phyloP scores from a whole-genome alignment of 176 grass and related monocot genomes.

The Triticum timopheevii region DNA sequence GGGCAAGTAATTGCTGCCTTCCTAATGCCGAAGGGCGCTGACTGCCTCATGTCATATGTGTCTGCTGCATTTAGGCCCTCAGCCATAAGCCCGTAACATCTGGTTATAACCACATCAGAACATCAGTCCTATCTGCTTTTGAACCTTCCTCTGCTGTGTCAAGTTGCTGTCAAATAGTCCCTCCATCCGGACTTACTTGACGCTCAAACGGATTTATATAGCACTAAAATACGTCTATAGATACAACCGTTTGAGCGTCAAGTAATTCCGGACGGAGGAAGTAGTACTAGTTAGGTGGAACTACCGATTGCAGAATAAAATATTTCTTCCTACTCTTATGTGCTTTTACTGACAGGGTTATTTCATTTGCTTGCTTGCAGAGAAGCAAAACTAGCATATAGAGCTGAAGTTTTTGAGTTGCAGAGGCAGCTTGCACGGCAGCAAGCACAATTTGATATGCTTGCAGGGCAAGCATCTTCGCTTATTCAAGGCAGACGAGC shows the following conservation, averaged over 20 bases:
- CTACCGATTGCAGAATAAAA: background rate
- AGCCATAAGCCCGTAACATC: background rate
- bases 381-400: conserved; percentile 90
- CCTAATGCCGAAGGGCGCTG: background rate
- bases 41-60: background rate
- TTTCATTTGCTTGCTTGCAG: conserved; percentile 34
- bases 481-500: conserved; percentile 90
- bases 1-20: background rate
- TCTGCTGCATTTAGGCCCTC: background rate
- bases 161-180: background rate
- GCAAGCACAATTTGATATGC: conserved; percentile 85
- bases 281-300: conserved; percentile 13
- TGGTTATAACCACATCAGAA: background rate
- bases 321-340: conserved; percentile 28
- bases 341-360: conserved; percentile 22
- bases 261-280: too few relatives aligned
- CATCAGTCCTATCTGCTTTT: background rate
- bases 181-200: too few relatives aligned
- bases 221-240: too few relatives aligned
- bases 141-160: background rate
- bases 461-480: conserved; percentile 88
- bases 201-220: too few relatives aligned
- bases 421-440: conserved; percentile 85
- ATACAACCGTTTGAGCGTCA: too few relatives aligned
- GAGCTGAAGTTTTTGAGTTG: conserved; percentile 86